Evolutionary conservation across 768 basidiomycete genomes (phyloP).

Genomic region (Mycena epipterygia): DNA sequence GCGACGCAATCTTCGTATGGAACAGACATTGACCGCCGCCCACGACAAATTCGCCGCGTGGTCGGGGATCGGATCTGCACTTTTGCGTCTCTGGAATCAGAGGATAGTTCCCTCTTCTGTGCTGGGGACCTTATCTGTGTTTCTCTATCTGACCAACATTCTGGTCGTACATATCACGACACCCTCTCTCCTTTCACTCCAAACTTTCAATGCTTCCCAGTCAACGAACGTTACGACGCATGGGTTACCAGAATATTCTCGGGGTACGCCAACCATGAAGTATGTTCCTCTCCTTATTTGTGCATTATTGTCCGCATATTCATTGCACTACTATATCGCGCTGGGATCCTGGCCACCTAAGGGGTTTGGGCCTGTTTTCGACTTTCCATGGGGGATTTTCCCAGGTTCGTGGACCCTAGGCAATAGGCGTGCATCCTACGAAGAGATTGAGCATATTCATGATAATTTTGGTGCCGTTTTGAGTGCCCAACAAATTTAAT

Average conservation of each 20-base stretch:
- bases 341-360: no score
- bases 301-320: no score
- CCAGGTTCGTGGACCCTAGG: no score
- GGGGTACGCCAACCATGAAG: neutral
- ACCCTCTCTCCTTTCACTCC: neutral
- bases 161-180: neutral
- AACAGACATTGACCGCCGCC: slow-evolving; percentile 31
- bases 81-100: neutral
- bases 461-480: no score
- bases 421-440: no score
- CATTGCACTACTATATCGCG: no score
- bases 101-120: neutral
- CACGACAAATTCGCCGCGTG: slow-evolving; percentile 28
- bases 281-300: neutral
- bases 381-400: no score
- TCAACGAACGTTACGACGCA: neutral
- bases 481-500: no score
- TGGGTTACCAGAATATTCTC: neutral
- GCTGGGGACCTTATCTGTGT: neutral
- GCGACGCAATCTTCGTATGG: slow-evolving; percentile 1
- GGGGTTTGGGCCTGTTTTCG: no score
- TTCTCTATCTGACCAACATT: neutral
- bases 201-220: neutral
- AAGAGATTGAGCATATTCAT: no score
- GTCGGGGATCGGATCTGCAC: neutral